Conservation (phyloP, 148 eudicot genomes). For the Linanthus parryae region DNA sequence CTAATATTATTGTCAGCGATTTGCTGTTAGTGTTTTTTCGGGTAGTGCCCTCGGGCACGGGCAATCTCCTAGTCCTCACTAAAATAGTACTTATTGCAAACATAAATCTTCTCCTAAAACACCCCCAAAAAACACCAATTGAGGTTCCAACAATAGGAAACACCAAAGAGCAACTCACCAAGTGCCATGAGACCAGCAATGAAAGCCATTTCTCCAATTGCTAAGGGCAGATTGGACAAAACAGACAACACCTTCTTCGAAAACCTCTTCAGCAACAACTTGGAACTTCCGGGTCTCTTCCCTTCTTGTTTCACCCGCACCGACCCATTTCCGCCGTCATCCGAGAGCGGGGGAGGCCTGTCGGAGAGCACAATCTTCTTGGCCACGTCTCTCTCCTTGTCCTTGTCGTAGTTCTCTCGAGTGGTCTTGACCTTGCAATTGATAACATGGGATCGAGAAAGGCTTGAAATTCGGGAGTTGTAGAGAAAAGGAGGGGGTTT, state of each 20-base stretch:
- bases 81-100: too few species aligned
- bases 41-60: too few species aligned
- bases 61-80: too few species aligned
- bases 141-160: too few species aligned
- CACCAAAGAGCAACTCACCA: slow-evolving; percentile 45
- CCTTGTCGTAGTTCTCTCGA: slow-evolving; percentile 16
- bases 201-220: slow-evolving; percentile 78
- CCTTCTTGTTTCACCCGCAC: slow-evolving; percentile 1
- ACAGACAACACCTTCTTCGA: slow-evolving; percentile 52
- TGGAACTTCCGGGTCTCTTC: slow-evolving; percentile 13
- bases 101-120: too few species aligned
- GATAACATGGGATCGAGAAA: slow-evolving; percentile 9
- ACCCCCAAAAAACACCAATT: too few species aligned
- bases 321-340: slow-evolving; percentile 19
- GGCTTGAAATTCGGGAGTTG: slow-evolving; percentile 11
- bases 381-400: slow-evolving; percentile 21
- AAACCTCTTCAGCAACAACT: slow-evolving; percentile 40
- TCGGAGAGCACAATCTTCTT: slow-evolving; percentile 44
- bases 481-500: slow-evolving; percentile 20
- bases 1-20: too few species aligned
- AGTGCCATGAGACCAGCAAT: slow-evolving; percentile 85
- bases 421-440: slow-evolving; percentile 42
- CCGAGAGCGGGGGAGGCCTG: slow-evolving; percentile 52
- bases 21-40: too few species aligned
- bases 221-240: slow-evolving; percentile 85